Base-by-base conservation (phyloP, 192 early-diverging fungal species). In the Neocallimastix lanati region DNA sequence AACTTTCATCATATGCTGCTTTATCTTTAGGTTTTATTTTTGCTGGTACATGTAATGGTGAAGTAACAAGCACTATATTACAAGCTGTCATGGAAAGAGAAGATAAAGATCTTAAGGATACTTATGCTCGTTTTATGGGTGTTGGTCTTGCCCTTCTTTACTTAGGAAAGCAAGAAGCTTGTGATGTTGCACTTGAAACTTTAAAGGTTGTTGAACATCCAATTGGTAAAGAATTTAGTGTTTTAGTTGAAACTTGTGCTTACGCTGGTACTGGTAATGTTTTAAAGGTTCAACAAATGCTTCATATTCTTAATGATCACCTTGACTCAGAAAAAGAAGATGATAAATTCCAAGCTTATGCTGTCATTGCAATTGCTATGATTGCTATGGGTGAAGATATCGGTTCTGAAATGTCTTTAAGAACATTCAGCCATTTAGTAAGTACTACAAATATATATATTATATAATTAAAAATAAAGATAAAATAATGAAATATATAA, bases 381-480 rank as follows among this genome's bases (percentile, higher is more conserved):
- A 96, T 99, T 83, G 90, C 96, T 18, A 95, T 99, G 91, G 96
- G 98, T 79, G 98, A 99, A 85, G 94, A 96, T 80, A 89, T 98
- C 83, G 98, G 98, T 9, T 86, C 93, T 12, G 96, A 97, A 82
- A 99, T 99, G 98, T 89, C 94, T 25, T 85, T 99, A 83, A 91
- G 96, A 76, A 88, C 93, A 13, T 98, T 98, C 82, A 96, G 97
- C 79, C 97, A 99, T 82, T 84, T 99, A 86, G 91, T 92, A 84
- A 80, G 85, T 76, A 33, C 16, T n/a, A n/a, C n/a, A n/a, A n/a
- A n/a, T n/a, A n/a, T n/a, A n/a, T n/a, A n/a, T n/a, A n/a, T n/a
- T n/a, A n/a, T n/a, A n/a, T n/a, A n/a, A n/a, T n/a, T n/a, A n/a
- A n/a, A n/a, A n/a, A n/a, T n/a, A n/a, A n/a, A n/a, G n/a, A n/a